Conservation (phyloP, 352 stramenopile genomes). For the Phytophthora meadii region DNA sequence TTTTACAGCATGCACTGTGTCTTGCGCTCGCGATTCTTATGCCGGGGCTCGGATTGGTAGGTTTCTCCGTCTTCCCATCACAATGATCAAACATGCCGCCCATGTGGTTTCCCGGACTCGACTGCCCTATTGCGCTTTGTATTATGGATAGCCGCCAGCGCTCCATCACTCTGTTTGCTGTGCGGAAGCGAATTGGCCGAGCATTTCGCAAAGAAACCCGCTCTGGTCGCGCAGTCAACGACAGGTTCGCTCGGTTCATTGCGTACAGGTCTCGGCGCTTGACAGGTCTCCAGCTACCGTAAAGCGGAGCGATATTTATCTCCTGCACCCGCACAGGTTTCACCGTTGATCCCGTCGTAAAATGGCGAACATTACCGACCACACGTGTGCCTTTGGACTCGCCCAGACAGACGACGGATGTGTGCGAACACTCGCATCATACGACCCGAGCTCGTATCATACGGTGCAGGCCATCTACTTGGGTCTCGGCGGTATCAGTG, state of each 20-base stretch:
- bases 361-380: conserved; percentile 48
- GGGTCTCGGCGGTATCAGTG: conserved; percentile 30
- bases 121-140: conserved; percentile 14
- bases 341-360: neutral
- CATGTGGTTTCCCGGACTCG: conserved; percentile 43
- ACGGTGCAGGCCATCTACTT: conserved; percentile 45
- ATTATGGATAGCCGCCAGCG: conserved; percentile 25
- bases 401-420: conserved; percentile 38
- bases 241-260: conserved; percentile 9
- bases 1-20: conserved; percentile 35
- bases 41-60: conserved; percentile 26
- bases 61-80: conserved; percentile 31
- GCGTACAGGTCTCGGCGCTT: conserved; percentile 17
- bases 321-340: conserved; percentile 9
- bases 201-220: conserved; percentile 35
- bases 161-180: conserved; percentile 22
- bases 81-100: conserved; percentile 22
- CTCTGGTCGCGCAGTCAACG: conserved; percentile 7
- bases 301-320: conserved; percentile 33
- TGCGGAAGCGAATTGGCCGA: conserved; percentile 12
- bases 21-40: conserved; percentile 24
- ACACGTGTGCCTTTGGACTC: conserved; percentile 47
- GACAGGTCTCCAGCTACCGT: conserved; percentile 6
- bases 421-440: conserved; percentile 40
- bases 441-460: conserved; percentile 36